Conservation (phyloP, 805 yeast species). For the Pichia cabralensis region DNA sequence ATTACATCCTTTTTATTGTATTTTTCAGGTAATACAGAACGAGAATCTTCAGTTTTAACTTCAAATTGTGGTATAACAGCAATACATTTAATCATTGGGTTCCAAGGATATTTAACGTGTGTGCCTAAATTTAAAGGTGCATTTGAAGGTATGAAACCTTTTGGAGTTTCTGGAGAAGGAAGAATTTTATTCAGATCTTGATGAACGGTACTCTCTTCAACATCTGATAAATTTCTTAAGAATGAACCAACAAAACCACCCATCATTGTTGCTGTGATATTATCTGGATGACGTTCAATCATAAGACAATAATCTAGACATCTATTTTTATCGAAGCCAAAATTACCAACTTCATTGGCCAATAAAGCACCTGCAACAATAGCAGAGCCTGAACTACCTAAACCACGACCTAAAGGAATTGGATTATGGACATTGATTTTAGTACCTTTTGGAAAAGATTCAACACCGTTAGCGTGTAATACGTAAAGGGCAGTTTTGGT, state of each 20-base stretch:
- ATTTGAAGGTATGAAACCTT: constrained; percentile 58
- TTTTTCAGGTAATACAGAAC: constrained; percentile 78
- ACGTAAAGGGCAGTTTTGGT: constrained; percentile 92
- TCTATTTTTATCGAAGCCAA: constrained; percentile 66
- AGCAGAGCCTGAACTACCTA: constrained; percentile 97
- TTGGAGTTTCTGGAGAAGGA: constrained; percentile 33
- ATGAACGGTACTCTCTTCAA: constrained; percentile 65
- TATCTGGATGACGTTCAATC: constrained; percentile 98
- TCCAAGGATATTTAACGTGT: constrained; percentile 80
- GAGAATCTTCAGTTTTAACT: constrained; percentile 82
- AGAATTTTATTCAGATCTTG: constrained; percentile 80
- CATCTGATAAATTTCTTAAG: constrained; percentile 65
- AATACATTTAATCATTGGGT: constrained; percentile 70
- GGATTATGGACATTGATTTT: constrained; percentile 75
- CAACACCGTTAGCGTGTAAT: constrained; percentile 68
- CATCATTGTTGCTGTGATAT: constrained; percentile 97
- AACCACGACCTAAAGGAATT: constrained; percentile 92
- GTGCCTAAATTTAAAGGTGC: constrained; percentile 88
- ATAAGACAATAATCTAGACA: constrained; percentile 90
- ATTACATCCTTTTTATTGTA: constrained; percentile 77
- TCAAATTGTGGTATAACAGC: constrained; percentile 92
- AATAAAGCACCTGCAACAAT: constrained; percentile 93
- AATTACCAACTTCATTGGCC: constrained; percentile 74
- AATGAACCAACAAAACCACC: constrained; percentile 98
- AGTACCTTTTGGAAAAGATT: constrained; percentile 78